phyloP scores from a whole-genome alignment of 2,329 filamentous ascomycete species.

The Mollisia scopiformis region DNA sequence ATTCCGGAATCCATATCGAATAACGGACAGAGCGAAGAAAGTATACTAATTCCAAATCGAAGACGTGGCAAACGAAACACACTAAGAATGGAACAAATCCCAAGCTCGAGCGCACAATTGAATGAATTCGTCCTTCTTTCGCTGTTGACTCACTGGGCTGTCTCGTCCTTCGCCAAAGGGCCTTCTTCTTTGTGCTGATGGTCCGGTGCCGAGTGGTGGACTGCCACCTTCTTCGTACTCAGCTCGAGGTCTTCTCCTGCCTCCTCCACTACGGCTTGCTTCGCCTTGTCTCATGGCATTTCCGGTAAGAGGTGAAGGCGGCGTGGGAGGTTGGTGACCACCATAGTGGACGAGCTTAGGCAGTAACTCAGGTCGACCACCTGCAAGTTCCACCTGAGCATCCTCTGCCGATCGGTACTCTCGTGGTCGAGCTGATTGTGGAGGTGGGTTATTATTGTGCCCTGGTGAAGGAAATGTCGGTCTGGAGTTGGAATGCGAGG shows the following conservation, averaged over 20 bases:
- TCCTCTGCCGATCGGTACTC: slow-evolving; percentile 97
- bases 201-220: slow-evolving; percentile 79
- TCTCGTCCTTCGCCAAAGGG: slow-evolving; percentile 83
- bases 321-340: slow-evolving; percentile 89
- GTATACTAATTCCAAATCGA: slow-evolving; percentile 16
- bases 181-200: slow-evolving; percentile 61
- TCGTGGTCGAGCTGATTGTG: slow-evolving; percentile 65
- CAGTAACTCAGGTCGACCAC: slow-evolving; percentile 88
- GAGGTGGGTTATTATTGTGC: slow-evolving; percentile 60
- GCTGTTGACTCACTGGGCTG: slow-evolving; percentile 78
- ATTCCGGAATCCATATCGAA: background rate
- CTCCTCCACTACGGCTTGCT: slow-evolving; percentile 54
- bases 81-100: slow-evolving; percentile 94
- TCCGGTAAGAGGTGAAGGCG: slow-evolving; percentile 55
- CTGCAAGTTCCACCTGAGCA: slow-evolving; percentile 85
- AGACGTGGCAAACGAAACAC: slow-evolving; percentile 1
- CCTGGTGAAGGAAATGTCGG: slow-evolving; percentile 78
- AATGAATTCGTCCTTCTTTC: slow-evolving; percentile 93
- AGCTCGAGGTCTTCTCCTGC: slow-evolving; percentile 76
- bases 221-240: slow-evolving; percentile 95
- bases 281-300: slow-evolving; percentile 34
- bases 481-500: slow-evolving; percentile 63
- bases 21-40: slow-evolving; percentile 1
- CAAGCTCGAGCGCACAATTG: slow-evolving; percentile 85
- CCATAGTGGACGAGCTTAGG: slow-evolving; percentile 96